A percentile compares a stretch with the other conserved stretches of the same genome.
Conservation (phyloP, 2,329 filamentous ascomycete genomes). For the Biscogniauxia marginata region DNA sequence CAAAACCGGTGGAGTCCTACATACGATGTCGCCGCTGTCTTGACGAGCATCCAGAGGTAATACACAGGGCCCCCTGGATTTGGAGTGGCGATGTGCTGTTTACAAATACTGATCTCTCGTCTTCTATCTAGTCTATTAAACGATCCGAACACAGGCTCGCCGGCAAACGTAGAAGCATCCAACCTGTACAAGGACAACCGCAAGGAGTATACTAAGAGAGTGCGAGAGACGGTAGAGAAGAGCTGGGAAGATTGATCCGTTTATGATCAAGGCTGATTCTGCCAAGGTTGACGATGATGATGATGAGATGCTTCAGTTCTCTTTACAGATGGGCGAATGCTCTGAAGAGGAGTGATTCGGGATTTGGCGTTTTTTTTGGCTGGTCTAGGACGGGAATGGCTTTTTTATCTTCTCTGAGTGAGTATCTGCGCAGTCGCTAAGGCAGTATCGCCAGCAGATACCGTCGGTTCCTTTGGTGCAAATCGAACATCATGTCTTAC, state of each 20-base stretch:
- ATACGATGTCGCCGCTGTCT: conserved; percentile 93
- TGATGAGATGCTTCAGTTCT: background rate
- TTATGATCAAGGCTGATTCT: background rate
- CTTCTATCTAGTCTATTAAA: conserved; percentile 71
- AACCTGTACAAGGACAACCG: conserved; percentile 98
- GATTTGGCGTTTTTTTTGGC: conserved; percentile 15
- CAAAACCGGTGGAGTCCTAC: conserved; percentile 99
- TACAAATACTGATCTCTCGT: conserved; percentile 7
- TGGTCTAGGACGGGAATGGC: conserved; percentile 7
- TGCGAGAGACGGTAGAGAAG: conserved; percentile 96
- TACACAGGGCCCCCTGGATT: conserved; percentile 3
- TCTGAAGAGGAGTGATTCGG: background rate
- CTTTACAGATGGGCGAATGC: background rate
- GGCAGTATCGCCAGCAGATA: background rate
- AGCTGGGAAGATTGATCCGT: conserved; percentile 86
- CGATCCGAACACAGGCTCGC: conserved; percentile 97
- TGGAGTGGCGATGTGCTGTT: too few relatives aligned
- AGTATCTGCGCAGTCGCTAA: background rate
- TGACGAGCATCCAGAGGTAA: conserved; percentile 97
- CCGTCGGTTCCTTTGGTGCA: background rate
- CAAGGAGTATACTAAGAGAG: conserved; percentile 92
- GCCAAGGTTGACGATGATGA: background rate
- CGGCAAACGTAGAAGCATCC: conserved; percentile 95
- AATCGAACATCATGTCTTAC: too few relatives aligned
- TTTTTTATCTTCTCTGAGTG: background rate